Evolutionary conservation across 108 stramenopile species (phyloP), one percentile per base, ranked within the genome.

Genomic region (Conticribra weissflogii): DNA sequence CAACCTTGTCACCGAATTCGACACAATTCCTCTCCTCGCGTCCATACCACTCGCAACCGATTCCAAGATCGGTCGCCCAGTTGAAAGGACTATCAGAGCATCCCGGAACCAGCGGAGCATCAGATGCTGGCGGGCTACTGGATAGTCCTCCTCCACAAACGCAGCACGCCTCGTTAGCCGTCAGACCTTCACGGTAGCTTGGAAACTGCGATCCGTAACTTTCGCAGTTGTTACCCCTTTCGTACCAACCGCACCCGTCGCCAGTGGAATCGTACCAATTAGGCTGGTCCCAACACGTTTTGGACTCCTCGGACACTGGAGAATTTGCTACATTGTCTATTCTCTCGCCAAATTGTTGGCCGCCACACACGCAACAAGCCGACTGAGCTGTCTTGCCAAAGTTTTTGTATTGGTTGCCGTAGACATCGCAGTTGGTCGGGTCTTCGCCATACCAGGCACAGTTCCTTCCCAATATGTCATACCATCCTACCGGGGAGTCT

Each of bases 361-460:
- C 68, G 3, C 57, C 68, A 29, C 68, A 69, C 14, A 58, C 68
- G 22, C 68, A 69, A 49, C 68, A 69, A 30, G 68, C 68, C 2
- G 68, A 53, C 23, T 16, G 23, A 1, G 68, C 68, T 19, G 56
- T 69, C 23, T 59, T 50, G 45, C 56, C 68, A 47, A 48, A 48
- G 53, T 69, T 69, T 25, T 30, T 58, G 31, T 25, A 58, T 32
- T 30, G 15, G 29, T 30, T n/a, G 29, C 57, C 57, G 25, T 58
- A 54, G 15, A 54, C 23, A 23, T 19, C 53, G 25, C 53, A 54
- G 25, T 54, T 2, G 21, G 53, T 25, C 25, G 18, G 1, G 18
- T 23, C 53, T 54, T 54, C 53, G 3, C 22, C 2, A 23, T 54
- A 58, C 57, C 57, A 58, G 8, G 1, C 28, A 21, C 57, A 58